Percentiles rank a stretch among this genome's conserved stretches.
Conservation (phyloP, 2,329 filamentous ascomycete species). For the Diaporthe longicolla region DNA sequence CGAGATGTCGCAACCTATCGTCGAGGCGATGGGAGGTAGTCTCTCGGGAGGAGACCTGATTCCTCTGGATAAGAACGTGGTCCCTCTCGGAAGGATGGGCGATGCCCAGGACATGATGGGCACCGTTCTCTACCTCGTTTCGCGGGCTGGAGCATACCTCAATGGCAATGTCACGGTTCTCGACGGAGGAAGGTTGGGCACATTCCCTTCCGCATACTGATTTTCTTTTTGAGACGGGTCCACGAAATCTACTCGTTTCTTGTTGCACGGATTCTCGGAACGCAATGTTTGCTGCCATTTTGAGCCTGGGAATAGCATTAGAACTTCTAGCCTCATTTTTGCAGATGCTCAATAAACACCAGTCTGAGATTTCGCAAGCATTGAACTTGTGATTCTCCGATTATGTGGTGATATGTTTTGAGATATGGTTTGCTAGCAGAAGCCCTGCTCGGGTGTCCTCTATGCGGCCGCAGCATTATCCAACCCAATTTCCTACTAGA, state of each 20-base stretch:
- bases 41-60: constrained; percentile 47
- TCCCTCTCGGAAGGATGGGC: constrained; percentile 73
- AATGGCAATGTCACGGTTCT: constrained; percentile 75
- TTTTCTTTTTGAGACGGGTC: neutral
- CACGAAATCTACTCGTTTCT: neutral
- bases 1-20: constrained; percentile 69
- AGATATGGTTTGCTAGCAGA: too few species aligned
- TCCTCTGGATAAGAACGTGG: constrained; percentile 56
- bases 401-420: too few species aligned
- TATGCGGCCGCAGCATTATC: too few species aligned
- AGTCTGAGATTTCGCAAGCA: neutral
- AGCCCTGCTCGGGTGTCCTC: too few species aligned
- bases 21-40: constrained; percentile 55
- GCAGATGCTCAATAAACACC: neutral
- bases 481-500: too few species aligned
- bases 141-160: constrained; percentile 74
- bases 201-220: constrained; percentile 68
- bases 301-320: neutral
- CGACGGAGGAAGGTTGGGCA: constrained; percentile 73
- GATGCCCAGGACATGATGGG: constrained; percentile 75
- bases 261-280: neutral
- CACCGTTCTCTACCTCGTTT: constrained; percentile 75
- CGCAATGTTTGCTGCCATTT: neutral
- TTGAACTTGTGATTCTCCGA: too few species aligned
- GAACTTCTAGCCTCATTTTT: neutral